Evolutionary conservation across 768 basidiomycete genomes (phyloP).

Genomic region (Xanthoconium stramineum): DNA sequence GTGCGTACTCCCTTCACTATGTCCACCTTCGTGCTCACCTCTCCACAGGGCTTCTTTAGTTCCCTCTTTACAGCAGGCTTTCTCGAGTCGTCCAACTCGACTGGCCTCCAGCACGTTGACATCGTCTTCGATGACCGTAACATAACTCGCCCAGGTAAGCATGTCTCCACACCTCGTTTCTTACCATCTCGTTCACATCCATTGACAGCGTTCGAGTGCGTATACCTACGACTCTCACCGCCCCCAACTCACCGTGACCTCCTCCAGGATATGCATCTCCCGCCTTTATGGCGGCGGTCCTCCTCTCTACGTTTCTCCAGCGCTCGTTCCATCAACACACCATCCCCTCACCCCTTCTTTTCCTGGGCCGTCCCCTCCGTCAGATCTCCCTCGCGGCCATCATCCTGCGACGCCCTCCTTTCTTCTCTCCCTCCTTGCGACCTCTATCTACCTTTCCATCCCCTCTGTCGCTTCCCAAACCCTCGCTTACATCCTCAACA

Average conservation of each 20-base stretch:
- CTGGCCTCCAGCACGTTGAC: slow-evolving; percentile 51
- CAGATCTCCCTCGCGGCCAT: slow-evolving; percentile 44
- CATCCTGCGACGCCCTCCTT: slow-evolving; percentile 81
- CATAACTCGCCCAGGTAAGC: slow-evolving; percentile 88
- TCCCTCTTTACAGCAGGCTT: slow-evolving; percentile 84
- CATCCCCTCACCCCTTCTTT: slow-evolving; percentile 75
- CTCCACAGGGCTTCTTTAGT: slow-evolving; percentile 75
- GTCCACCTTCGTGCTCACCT: not conserved
- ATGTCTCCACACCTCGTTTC: slow-evolving; percentile 23
- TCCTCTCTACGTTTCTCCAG: slow-evolving; percentile 60
- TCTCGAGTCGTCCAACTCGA: slow-evolving; percentile 48
- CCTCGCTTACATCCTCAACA: slow-evolving; percentile 64
- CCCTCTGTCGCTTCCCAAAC: slow-evolving; percentile 74
- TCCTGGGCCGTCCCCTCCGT: slow-evolving; percentile 29
- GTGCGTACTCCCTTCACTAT: slow-evolving; percentile 39
- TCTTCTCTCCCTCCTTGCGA: slow-evolving; percentile 83
- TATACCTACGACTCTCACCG: slow-evolving; percentile 10
- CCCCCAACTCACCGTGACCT: slow-evolving; percentile 10
- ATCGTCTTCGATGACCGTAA: slow-evolving; percentile 81
- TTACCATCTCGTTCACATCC: not conserved
- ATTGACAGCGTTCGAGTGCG: slow-evolving; percentile 82
- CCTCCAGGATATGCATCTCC: slow-evolving; percentile 72
- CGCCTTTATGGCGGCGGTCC: slow-evolving; percentile 88
- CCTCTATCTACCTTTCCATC: slow-evolving; percentile 81
- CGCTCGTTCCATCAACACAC: slow-evolving; percentile 58